Evolutionary conservation across 768 basidiomycete genomes (phyloP), one percentile per base, ranked within the genome.

Genomic region (Candolleomyces efflorescens): DNA sequence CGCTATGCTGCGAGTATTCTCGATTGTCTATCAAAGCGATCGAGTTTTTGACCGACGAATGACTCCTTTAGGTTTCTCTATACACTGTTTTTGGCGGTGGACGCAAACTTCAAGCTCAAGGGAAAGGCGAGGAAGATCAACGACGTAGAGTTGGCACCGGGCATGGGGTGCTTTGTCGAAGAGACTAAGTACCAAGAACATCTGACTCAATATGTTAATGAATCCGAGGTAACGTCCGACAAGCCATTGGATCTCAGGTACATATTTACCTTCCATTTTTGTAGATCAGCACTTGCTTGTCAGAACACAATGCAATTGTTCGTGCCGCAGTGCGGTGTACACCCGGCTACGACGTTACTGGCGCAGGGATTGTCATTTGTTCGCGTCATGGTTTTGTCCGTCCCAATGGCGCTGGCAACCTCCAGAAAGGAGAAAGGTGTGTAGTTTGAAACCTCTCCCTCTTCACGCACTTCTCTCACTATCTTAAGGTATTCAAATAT

Each of bases 401-500:
- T 17, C 64, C 63, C 2, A 62, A 59, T 15, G 64, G 67, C 3
- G 60, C 68, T 36, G 69, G 66, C 0, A 71, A 74, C 56, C 55
- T 74, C 0, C 66, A 69, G 51, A 70, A 67, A 44, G 70, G 70
- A 2, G 71, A 71, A 58, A 45, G 67, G 73, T 73, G 41, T 15
- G 41, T 43, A 18, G 12, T 18, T 15, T 43, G 3, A 43, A 43
- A 15, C 18, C 3, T 43, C 13, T 18, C 4, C 41, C 13, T 43
- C 13, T 12, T 18, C 41, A 43, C 5, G 3, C 18, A 15, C 12
- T 43, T 18, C 13, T 43, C 13, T 43, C n/a, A n/a, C n/a, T n/a
- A n/a, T n/a, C 5, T 15, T 5, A 11, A 75, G 73, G 15, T 73
- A 73, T 56, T 62, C 60, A 13, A 75, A 75, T 57, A 75, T 74